Evolutionary conservation across 148 eudicot genomes (phyloP), one percentile per base, ranked within the genome.

Genomic region (Camellia lanceoleosa): DNA sequence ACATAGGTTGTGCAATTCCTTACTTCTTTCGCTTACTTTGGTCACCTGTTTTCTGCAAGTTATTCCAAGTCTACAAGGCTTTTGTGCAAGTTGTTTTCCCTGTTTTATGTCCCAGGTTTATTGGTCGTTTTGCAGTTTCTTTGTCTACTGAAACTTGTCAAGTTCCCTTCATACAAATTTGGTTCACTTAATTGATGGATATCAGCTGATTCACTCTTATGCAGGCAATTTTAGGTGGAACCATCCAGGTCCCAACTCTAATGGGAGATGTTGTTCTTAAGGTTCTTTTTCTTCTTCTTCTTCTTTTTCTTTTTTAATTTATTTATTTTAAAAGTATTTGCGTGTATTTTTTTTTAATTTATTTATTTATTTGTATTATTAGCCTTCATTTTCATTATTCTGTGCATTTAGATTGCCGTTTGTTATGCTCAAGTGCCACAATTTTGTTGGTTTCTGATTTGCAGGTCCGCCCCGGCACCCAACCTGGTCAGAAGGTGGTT

Each of bases 171-270:
- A 10, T 20, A 20, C 46, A 64, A 52, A 46, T 12, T 60, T 6
- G 47, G 5, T 63, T 79, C 18, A 61, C 10, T 51, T 65, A 41
- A 71, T 30, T 67, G 41, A 76, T 68, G 68, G 42, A 47, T 74
- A 60, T 70, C 56, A 11, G 12, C 10, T 4, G 10, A 14, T 75
- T 67, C 70, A 18, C 19, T 59, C 52, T 49, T 49, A 42, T 89
- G 84, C 91, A 95, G 99, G 99, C 99, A 69, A 89, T 93, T 60
- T 88, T 95, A 85, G 99, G 99, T 54, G 99, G 99, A 56, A 95
- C 97, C 46, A 85, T 95, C 82, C 97, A 91, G 88, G 97, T 95
- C 58, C 99, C 99, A 47, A 95, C 97, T 75, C 87, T 95, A 73
- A 87, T 89, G 12, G 99, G 99, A 61, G 91, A 95, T 80, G 97